Percentiles rank a stretch among this genome's conserved stretches.
Conservation (phyloP, 1,284 basidiomycete genomes). For the Ceratobasidium sp. region DNA sequence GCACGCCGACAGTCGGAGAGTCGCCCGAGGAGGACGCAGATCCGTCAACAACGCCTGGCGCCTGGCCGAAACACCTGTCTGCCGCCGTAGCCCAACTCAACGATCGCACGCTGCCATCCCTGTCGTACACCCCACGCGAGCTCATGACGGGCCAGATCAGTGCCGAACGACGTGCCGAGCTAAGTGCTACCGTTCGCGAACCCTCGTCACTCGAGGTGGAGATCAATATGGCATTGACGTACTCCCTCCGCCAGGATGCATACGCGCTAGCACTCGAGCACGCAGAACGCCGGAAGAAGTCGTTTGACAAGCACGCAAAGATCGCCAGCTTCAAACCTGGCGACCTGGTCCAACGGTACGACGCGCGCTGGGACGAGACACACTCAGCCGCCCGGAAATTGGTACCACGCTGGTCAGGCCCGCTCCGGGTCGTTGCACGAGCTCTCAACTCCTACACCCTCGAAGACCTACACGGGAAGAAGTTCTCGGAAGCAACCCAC, state of each 20-base stretch:
- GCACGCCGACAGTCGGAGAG: conserved; percentile 49
- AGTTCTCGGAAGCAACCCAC: background rate
- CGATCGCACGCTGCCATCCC: conserved; percentile 37
- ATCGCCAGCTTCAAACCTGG: conserved; percentile 5
- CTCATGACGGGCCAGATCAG: conserved; percentile 37
- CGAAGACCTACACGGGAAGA: conserved; percentile 7
- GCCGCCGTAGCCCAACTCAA: conserved; percentile 38
- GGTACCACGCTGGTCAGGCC: conserved; percentile 31
- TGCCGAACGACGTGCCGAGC: background rate
- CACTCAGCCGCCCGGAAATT: conserved; percentile 37
- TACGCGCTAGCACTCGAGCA: conserved; percentile 18
- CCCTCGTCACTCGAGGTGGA: conserved; percentile 5
- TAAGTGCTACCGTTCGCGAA: background rate
- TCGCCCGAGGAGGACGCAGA: background rate
- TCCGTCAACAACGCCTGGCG: background rate
- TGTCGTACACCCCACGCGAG: conserved; percentile 40
- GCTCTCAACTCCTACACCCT: conserved; percentile 30
- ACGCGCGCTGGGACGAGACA: conserved; percentile 30
- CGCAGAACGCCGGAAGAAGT: conserved; percentile 14
- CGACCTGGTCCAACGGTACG: conserved; percentile 39
- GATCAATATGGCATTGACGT: conserved; percentile 38
- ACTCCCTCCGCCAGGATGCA: conserved; percentile 28
- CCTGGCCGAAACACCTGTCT: conserved; percentile 41
- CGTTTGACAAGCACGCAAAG: conserved; percentile 31
- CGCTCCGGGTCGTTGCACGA: conserved; percentile 13